These are phyloP conservation scores for Nidularia sp. DNA, from an alignment of 768 basidiomycete genomes.

Conservation along the genomic window DNA sequence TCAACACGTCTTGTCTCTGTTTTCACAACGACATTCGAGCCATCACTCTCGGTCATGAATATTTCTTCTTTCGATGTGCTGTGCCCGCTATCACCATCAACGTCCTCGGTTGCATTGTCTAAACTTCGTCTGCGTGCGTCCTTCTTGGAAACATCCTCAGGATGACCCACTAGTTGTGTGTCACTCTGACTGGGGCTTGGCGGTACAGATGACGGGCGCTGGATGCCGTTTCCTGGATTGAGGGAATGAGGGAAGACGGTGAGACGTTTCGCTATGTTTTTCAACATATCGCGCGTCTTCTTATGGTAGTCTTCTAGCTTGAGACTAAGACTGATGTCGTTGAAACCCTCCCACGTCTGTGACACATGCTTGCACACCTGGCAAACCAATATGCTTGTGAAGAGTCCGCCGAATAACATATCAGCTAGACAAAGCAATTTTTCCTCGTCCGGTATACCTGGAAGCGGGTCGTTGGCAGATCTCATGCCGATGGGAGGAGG, in stretches of 20 bases:
- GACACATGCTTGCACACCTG: slow-evolving; percentile 93
- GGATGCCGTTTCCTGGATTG: slow-evolving; percentile 21
- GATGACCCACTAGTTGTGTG: slow-evolving; percentile 17
- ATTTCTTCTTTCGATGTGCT: slow-evolving; percentile 12
- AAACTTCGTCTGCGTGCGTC: slow-evolving; percentile 41
- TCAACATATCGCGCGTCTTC: slow-evolving; percentile 75
- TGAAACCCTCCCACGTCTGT: slow-evolving; percentile 90
- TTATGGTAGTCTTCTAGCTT: slow-evolving; percentile 69
- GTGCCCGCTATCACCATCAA: slow-evolving; percentile 6
- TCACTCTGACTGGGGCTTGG: slow-evolving; percentile 26
- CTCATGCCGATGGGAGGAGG: slow-evolving; percentile 5
- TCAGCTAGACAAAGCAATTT: slow-evolving; percentile 73
- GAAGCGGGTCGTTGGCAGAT: slow-evolving; percentile 3
- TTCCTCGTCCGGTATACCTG: slow-evolving; percentile 32
- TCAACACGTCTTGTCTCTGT: slow-evolving; percentile 31
- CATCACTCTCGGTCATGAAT: slow-evolving; percentile 20
- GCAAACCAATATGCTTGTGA: slow-evolving; percentile 91
- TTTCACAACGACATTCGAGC: slow-evolving; percentile 17
- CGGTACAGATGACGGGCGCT: slow-evolving; percentile 59
- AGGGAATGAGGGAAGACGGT: slow-evolving; percentile 28
- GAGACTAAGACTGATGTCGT: slow-evolving; percentile 88
- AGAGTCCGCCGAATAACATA: slow-evolving; percentile 85
- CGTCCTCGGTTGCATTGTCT: slow-evolving; percentile 18
- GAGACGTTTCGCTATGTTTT: slow-evolving; percentile 67
- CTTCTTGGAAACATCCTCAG: slow-evolving; percentile 29